Conservation (phyloP, 2,329 filamentous ascomycete genomes). For the Alternaria hordeiaustralica region DNA sequence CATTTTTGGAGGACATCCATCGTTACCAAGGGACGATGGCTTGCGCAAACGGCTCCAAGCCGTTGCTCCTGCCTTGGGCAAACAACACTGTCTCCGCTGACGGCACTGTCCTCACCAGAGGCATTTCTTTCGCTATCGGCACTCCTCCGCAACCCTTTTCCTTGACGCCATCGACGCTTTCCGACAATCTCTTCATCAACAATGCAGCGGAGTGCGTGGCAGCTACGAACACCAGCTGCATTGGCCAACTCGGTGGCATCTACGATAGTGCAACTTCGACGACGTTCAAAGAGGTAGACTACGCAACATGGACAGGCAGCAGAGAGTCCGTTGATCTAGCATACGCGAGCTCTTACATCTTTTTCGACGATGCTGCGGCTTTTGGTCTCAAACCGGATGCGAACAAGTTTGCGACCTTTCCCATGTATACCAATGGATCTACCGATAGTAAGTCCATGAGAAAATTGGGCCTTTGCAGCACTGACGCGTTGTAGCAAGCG, state of each 20-base stretch:
- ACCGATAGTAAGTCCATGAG: conserved; percentile 19
- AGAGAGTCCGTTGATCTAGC: conserved; percentile 19
- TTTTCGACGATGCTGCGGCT: conserved; percentile 20
- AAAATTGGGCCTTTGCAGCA: neutral
- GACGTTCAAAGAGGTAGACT: conserved; percentile 17
- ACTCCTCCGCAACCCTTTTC: conserved; percentile 25
- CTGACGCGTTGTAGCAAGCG: conserved; percentile 7
- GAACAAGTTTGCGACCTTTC: conserved; percentile 21
- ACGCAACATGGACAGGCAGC: conserved; percentile 21
- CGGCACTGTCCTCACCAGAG: conserved; percentile 19
- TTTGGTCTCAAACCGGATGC: conserved; percentile 21
- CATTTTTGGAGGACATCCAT: neutral
- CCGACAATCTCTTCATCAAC: conserved; percentile 23
- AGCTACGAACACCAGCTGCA: conserved; percentile 23
- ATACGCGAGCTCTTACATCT: conserved; percentile 18
- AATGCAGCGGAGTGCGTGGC: conserved; percentile 20
- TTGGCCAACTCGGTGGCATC: conserved; percentile 23
- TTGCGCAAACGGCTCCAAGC: conserved; percentile 23
- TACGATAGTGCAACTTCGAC: conserved; percentile 22
- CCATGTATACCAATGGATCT: conserved; percentile 19
- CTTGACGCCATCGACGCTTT: conserved; percentile 22
- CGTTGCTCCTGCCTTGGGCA: conserved; percentile 24
- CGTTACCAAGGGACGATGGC: conserved; percentile 14
- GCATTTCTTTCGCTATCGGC: conserved; percentile 22
- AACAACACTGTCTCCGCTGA: conserved; percentile 22